Percentiles rank a stretch among this genome's conserved stretches.
Evolutionary conservation across 768 basidiomycete species (phyloP).

Genomic region (Podaxis carcinomalis): DNA sequence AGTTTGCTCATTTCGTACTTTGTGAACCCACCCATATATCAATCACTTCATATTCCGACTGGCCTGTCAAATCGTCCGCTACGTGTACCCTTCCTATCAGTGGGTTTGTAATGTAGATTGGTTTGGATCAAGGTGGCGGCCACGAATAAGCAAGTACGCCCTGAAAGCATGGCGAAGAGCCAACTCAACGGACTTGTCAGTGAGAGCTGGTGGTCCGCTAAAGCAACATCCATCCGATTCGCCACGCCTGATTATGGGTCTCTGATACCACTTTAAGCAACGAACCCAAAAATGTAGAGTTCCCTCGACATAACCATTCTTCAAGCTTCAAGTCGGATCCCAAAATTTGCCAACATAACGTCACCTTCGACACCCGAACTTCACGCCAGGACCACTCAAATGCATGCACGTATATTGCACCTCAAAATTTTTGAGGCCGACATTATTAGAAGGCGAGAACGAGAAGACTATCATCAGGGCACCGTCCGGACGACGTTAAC

Average conservation of each 20-base stretch:
- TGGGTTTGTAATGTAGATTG: neutral
- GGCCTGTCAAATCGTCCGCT: neutral
- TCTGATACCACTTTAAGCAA: neutral
- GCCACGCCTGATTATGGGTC: neutral
- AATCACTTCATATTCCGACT: neutral
- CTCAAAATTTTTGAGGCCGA: constrained; percentile 8
- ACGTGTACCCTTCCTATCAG: neutral
- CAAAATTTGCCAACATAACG: too few relatives aligned
- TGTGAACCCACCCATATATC: neutral
- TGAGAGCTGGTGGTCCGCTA: neutral
- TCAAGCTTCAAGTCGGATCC: neutral
- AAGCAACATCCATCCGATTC: neutral
- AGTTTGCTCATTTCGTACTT: neutral
- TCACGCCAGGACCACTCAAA: constrained; percentile 8
- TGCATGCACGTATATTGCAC: constrained; percentile 8
- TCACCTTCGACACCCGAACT: too few relatives aligned
- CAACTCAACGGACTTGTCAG: neutral
- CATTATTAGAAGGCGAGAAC: neutral
- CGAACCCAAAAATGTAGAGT: neutral
- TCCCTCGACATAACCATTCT: neutral
- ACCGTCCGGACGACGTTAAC: neutral
- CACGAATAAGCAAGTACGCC: neutral
- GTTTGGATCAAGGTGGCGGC: neutral
- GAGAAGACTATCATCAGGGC: neutral
- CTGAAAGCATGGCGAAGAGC: neutral